Base-by-base conservation (phyloP, 257 asterid genomes). In the Ocimum tenuiflorum region DNA sequence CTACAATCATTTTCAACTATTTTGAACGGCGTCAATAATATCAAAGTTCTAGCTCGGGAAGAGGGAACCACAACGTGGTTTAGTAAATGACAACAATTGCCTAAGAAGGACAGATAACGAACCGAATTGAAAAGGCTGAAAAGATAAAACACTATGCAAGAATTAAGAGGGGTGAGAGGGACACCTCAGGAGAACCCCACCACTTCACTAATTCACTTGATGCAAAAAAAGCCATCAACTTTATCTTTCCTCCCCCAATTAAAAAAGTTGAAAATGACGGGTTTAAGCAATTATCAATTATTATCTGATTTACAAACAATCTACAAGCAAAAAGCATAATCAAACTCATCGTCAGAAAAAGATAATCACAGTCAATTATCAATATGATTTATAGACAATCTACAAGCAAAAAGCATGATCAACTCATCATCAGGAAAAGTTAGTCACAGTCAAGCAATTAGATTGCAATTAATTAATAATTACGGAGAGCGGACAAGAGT, bases 201-300 rank as follows among this genome's bases (percentile, higher is more conserved):
- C 81, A 73, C 87, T 84, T 78, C 64, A 73, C 71, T 80, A n/a
- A n/a, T n/a, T n/a, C n/a, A 73, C 71, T 80, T 75, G 79, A 83
- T 81, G 85, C 76, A 74, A 83, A 80, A 71, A n/a, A 80, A 71
- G 78, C 80, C 63, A 71, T 54, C 63, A 67, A 38, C 84, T 73
- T 86, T 80, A 75, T 66, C 61, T 65, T 60, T 43, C 54, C 13
- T 66, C 46, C 61, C 7, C 61, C 74, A 46, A 60, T 70, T 49
- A 52, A 80, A 83, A 36, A 79, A 79, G 86, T 63, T 67, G 81
- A 86, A 31, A 84, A 67, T 19, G 83, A 84, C 88, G n/a, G n/a
- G 19, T 42, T 31, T 33, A 12, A 27, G 46, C 63, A 8, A 55
- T 63, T 67, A 72, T 18, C 39, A 49, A 3, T 55, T 45, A 24